Conservation (phyloP, 2,329 filamentous ascomycete species). For the Meredithiella fracta region DNA sequence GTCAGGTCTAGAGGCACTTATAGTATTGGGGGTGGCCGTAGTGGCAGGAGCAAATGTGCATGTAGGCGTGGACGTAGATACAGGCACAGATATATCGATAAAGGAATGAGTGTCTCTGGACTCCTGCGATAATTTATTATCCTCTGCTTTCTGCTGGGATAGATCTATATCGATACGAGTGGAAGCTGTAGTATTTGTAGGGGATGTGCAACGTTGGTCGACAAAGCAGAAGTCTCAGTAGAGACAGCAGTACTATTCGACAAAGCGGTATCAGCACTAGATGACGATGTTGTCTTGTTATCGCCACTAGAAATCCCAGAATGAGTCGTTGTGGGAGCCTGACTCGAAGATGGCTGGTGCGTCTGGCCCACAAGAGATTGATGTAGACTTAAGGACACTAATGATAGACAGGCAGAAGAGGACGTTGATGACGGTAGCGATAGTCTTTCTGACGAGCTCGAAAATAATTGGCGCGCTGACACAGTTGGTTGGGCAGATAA, state of each 20-base stretch:
- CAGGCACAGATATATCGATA: no score
- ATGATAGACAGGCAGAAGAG: constrained; percentile 3
- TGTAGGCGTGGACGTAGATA: constrained; percentile 1
- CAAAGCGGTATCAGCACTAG: neutral
- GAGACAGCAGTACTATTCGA: neutral
- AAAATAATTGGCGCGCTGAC: constrained; percentile 1
- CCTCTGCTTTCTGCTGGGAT: neutral
- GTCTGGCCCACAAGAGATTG: constrained; percentile 6
- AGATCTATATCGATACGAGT: neutral
- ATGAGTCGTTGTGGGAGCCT: neutral
- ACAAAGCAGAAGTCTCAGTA: neutral
- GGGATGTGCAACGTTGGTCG: no score
- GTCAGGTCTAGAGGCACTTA: neutral
- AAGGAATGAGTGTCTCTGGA: neutral
- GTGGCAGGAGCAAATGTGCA: neutral
- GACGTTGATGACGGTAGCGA: neutral
- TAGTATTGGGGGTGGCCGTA: neutral
- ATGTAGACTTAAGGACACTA: constrained; percentile 5
- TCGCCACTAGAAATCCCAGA: no score
- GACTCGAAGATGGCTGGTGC: neutral
- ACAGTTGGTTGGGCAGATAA: constrained; percentile 9
- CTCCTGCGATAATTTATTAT: neutral
- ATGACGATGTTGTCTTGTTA: no score
- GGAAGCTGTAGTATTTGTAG: neutral
- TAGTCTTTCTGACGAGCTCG: neutral